A percentile compares a stretch with the other conserved stretches of the same genome.
phyloP scores from a whole-genome alignment of 192 early-diverging fungal genomes.

The Podila epigama region DNA sequence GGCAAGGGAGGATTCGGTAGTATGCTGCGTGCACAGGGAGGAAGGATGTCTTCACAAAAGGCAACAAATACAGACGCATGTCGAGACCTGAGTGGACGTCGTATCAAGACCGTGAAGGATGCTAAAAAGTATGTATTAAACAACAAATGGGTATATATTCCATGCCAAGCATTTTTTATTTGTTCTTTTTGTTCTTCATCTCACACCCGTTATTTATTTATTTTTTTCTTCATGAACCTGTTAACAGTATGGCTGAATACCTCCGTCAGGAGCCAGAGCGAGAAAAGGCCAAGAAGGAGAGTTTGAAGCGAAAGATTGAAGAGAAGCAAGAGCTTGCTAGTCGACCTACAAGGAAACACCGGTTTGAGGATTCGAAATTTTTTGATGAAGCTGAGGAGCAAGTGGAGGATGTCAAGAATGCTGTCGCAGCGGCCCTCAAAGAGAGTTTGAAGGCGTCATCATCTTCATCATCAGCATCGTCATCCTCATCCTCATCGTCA shows the following conservation, averaged over 20 bases:
- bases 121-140: slow-evolving; percentile 74
- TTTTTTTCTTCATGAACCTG: background rate
- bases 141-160: slow-evolving; percentile 8
- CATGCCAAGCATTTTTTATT: background rate
- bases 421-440: slow-evolving; percentile 57
- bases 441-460: slow-evolving; percentile 31
- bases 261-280: slow-evolving; percentile 72
- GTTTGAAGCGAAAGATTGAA: slow-evolving; percentile 80
- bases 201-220: background rate
- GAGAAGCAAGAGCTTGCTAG: slow-evolving; percentile 69
- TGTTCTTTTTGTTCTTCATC: background rate
- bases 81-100: slow-evolving; percentile 89
- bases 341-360: slow-evolving; percentile 69
- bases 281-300: slow-evolving; percentile 66
- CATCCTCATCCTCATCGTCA: background rate
- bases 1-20: slow-evolving; percentile 99
- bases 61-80: slow-evolving; percentile 92
- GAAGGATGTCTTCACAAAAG: slow-evolving; percentile 85
- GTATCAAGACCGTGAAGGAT: slow-evolving; percentile 90
- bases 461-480: background rate
- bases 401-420: slow-evolving; percentile 65
- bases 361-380: slow-evolving; percentile 87
- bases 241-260: slow-evolving; percentile 72
- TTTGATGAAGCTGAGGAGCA: slow-evolving; percentile 70
- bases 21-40: slow-evolving; percentile 93